These are phyloP conservation scores for Backusella psychrophila DNA, from an alignment of 192 early-diverging fungal genomes.

Conservation along the genomic window DNA sequence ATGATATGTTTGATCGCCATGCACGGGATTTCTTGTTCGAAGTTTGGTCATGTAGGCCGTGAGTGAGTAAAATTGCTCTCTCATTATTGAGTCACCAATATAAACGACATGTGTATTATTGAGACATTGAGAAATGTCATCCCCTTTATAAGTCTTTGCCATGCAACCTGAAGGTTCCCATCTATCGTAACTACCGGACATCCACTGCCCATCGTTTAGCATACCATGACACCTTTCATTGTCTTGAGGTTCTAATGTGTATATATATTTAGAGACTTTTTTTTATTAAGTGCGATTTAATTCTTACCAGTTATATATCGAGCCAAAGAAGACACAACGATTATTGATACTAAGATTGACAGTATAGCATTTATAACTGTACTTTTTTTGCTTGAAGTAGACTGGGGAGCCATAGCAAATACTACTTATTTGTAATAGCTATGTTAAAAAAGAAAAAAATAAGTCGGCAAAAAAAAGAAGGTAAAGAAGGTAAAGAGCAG, in stretches of 20 bases:
- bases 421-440: background rate
- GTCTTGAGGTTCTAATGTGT: slow-evolving; percentile 37
- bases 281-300: background rate
- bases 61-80: slow-evolving; percentile 60
- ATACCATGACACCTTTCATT: slow-evolving; percentile 40
- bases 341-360: background rate
- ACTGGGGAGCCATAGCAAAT: slow-evolving; percentile 3
- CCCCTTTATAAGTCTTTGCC: slow-evolving; percentile 46
- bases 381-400: background rate
- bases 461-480: background rate
- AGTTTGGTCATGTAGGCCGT: slow-evolving; percentile 41
- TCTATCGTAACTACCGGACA: slow-evolving; percentile 31
- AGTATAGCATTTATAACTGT: background rate
- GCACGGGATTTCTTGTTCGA: slow-evolving; percentile 28
- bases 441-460: background rate
- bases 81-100: slow-evolving; percentile 69
- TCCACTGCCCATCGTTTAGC: slow-evolving; percentile 55
- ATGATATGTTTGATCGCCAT: background rate
- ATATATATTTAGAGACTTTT: background rate
- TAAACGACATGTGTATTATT: slow-evolving; percentile 47
- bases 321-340: background rate
- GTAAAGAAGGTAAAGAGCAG: background rate
- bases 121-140: slow-evolving; percentile 49
- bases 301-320: background rate
- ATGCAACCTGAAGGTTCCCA: slow-evolving; percentile 67